Conservation (phyloP, 768 basidiomycete genomes). For the Piloderma croceum region DNA sequence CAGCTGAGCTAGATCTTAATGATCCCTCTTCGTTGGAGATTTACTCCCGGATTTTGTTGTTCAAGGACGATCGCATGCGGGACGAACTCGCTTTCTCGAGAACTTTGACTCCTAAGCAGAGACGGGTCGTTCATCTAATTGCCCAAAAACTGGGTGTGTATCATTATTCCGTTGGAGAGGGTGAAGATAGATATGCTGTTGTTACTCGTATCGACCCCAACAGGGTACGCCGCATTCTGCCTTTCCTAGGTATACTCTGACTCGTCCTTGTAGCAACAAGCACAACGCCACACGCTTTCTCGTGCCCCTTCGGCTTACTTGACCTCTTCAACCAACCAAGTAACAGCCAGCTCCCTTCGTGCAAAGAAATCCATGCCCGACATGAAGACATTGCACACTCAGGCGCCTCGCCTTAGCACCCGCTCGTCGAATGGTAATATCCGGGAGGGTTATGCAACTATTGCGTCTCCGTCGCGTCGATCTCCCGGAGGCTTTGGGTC, state of each 20-base stretch:
- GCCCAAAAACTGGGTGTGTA: slow-evolving; percentile 95
- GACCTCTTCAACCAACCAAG: slow-evolving; percentile 40
- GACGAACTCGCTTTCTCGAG: slow-evolving; percentile 97
- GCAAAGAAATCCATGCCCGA: slow-evolving; percentile 99
- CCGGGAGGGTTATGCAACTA: slow-evolving; percentile 79
- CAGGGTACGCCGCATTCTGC: slow-evolving; percentile 45
- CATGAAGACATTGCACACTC: slow-evolving; percentile 80
- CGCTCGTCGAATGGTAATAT: slow-evolving; percentile 88
- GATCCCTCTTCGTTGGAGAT: slow-evolving; percentile 95
- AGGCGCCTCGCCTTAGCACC: slow-evolving; percentile 71
- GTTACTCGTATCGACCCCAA: slow-evolving; percentile 87
- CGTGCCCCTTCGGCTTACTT: slow-evolving; percentile 81
- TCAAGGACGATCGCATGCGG: slow-evolving; percentile 96
- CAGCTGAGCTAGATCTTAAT: slow-evolving; percentile 86
- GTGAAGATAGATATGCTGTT: slow-evolving; percentile 89
- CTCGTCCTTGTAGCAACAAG: slow-evolving; percentile 27
- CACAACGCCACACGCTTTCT: slow-evolving; percentile 62
- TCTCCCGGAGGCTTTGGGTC: slow-evolving; percentile 65
- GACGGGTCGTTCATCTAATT: slow-evolving; percentile 90
- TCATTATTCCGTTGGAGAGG: slow-evolving; percentile 90
- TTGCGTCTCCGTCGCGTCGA: slow-evolving; percentile 76
- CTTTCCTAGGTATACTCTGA: slow-evolving; percentile 6
- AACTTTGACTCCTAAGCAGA: slow-evolving; percentile 75
- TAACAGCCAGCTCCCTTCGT: slow-evolving; percentile 54
- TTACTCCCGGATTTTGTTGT: slow-evolving; percentile 91